Evolutionary conservation across 495 filamentous ascomycete species (phyloP).

Genomic region (Tuber magnatum): DNA sequence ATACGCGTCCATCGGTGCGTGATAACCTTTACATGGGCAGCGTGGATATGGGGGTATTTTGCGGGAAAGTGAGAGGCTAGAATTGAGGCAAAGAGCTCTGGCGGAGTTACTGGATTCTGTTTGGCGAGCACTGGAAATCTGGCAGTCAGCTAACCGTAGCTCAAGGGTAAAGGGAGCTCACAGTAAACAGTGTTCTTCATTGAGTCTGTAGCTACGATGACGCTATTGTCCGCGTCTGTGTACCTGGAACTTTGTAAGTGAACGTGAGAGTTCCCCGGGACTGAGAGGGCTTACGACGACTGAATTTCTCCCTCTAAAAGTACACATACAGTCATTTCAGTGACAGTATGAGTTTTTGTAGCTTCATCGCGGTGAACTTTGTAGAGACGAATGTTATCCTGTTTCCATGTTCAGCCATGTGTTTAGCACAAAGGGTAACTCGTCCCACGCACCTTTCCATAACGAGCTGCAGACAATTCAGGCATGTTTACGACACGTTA

Average conservation of each 20-base stretch:
- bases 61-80: conserved; percentile 81
- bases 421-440: background rate
- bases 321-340: conserved; percentile 90
- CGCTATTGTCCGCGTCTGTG: conserved; percentile 88
- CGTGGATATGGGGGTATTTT: conserved; percentile 78
- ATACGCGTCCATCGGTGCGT: conserved; percentile 92
- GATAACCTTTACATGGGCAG: conserved; percentile 68
- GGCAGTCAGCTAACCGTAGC: conserved; percentile 13
- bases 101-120: conserved; percentile 84
- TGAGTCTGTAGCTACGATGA: conserved; percentile 91
- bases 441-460: conserved; percentile 56
- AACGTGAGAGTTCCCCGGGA: background rate
- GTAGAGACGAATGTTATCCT: conserved; percentile 94
- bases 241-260: conserved; percentile 52
- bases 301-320: conserved; percentile 88
- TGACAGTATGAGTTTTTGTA: conserved; percentile 71
- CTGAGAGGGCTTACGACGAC: conserved; percentile 57
- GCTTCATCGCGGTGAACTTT: conserved; percentile 77
- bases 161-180: conserved; percentile 38
- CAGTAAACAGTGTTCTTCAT: conserved; percentile 98
- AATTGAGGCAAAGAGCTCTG: conserved; percentile 82
- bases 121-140: conserved; percentile 55
- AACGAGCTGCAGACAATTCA: conserved; percentile 64
- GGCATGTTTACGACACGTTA: conserved; percentile 42
- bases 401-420: conserved; percentile 12